A percentile compares a stretch with the other conserved stretches of the same genome.
phyloP scores from a whole-genome alignment of 257 asterid species.

The Euphrasia confusa region DNA sequence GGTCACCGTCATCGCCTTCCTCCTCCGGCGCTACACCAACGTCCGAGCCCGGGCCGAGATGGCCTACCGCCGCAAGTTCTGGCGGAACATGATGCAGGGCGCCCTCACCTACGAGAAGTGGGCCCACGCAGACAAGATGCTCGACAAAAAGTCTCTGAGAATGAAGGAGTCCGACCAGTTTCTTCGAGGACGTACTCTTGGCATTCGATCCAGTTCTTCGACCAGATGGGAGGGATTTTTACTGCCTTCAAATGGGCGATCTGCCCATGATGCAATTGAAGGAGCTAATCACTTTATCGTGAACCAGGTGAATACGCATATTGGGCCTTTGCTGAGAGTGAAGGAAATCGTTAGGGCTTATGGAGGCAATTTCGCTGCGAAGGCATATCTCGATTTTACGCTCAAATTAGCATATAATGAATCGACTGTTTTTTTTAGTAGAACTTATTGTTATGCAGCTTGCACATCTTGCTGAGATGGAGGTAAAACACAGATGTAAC shows the following conservation, averaged over 20 bases:
- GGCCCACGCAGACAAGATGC: conserved; percentile 96
- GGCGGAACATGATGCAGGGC: conserved; percentile 92
- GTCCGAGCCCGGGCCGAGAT: conserved; percentile 76
- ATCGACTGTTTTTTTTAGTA: background rate
- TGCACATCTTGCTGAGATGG: conserved; percentile 92
- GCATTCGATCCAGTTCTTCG: conserved; percentile 80
- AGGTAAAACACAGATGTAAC: conserved; percentile 89
- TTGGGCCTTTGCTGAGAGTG: conserved; percentile 81
- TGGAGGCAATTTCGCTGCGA: conserved; percentile 95
- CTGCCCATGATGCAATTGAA: too few relatives aligned
- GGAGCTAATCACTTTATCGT: conserved; percentile 96
- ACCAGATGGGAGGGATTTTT: conserved; percentile 82
- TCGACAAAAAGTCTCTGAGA: conserved; percentile 71
- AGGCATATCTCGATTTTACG: conserved; percentile 37
- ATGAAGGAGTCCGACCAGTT: conserved; percentile 75
- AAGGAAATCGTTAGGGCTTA: conserved; percentile 83
- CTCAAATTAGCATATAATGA: background rate
- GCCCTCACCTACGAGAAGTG: conserved; percentile 95
- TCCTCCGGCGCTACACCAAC: conserved; percentile 67
- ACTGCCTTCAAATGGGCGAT: conserved; percentile 72
- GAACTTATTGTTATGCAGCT: conserved; percentile 42
- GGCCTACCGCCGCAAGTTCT: conserved; percentile 87
- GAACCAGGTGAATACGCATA: conserved; percentile 97
- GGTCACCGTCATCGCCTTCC: conserved; percentile 70
- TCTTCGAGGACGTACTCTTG: conserved; percentile 89